Base-by-base conservation (phyloP, 2,329 filamentous ascomycete genomes). In the Fusarium concolor region DNA sequence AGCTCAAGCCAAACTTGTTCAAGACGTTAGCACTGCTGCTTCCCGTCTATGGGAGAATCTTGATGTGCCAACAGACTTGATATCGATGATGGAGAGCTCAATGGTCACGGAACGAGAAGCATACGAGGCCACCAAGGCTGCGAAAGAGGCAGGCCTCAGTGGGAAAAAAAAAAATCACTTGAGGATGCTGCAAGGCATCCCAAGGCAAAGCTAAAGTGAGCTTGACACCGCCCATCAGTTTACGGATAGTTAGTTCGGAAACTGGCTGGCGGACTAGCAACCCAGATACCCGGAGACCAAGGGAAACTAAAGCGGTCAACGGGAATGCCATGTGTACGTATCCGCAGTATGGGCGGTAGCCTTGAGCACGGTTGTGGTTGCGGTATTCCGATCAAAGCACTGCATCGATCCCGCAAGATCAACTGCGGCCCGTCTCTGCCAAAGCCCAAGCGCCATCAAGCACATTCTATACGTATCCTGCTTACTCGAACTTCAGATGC, bases 231-330 rank as follows among this genome's bases (percentile, higher is more conserved):
- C 71, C 68, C 61, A 68, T 71, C 53, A 46, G 57, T 51, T 37
- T 31, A 44, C 37, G 37, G 26, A 24, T 29, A 51, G 26, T 68
- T 73, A 74, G 68, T 58, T 65, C 56, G 60, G 44, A 70, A 53
- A 51, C 59, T 63, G 71, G 70, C 64, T 65, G 65, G 65, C 70
- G 65, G 66, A 66, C 62, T 61, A 71, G 64, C 45, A 62, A 58
- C 62, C 68, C 70, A 70, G 70, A 63, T 44, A 68, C 62, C 68
- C 61, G 71, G 70, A 67, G 71, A 63, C 54, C 59, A 46, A 64
- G 52, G 65, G 57, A 59, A 57, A 52, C 70, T 70, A 68, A 44
- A 69, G 71, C 71, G 71, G 71, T 74, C 71, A 74, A 71, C 71
- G 55, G 62, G 61, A 70, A 58, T 70, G 65, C 69, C 65, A 68